Percentiles rank a stretch among this genome's conserved stretches.
These are phyloP conservation scores for Chaetomiaceae sp. DNA, from an alignment of 2,329 filamentous ascomycete species.

Conservation along the genomic window DNA sequence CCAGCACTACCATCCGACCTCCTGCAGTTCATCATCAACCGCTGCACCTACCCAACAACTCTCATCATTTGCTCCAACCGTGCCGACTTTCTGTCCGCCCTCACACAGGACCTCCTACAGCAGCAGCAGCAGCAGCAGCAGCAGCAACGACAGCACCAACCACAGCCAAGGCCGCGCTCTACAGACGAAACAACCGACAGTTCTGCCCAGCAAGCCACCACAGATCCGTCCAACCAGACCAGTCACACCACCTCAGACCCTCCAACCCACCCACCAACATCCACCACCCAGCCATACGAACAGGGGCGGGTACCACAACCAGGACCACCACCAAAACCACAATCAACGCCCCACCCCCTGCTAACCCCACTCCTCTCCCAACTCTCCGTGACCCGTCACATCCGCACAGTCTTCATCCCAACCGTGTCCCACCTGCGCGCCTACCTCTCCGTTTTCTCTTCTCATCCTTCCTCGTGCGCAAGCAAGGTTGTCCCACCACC, in stretches of 20 bases:
- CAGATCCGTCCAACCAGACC: slow-evolving; percentile 1
- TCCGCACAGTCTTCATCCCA: slow-evolving; percentile 68
- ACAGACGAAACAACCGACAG: slow-evolving; percentile 4
- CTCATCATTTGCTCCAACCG: slow-evolving; percentile 67
- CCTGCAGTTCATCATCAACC: slow-evolving; percentile 58
- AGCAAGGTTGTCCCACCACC: slow-evolving; percentile 31
- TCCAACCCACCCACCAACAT: no score
- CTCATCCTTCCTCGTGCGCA: slow-evolving; percentile 30
- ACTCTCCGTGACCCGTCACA: slow-evolving; percentile 62
- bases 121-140: slow-evolving; percentile 20
- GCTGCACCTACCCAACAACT: slow-evolving; percentile 55
- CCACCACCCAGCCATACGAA: no score
- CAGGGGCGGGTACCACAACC: no score
- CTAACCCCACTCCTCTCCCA: slow-evolving; percentile 64
- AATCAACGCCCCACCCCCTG: slow-evolving; percentile 35
- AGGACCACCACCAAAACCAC: background rate
- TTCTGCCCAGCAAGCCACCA: slow-evolving; percentile 6
- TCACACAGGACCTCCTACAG: slow-evolving; percentile 48
- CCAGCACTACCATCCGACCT: slow-evolving; percentile 57
- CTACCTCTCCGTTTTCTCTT: slow-evolving; percentile 58
- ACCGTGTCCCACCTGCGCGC: slow-evolving; percentile 74
- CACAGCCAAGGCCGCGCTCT: background rate
- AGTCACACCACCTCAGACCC: slow-evolving; percentile 4
- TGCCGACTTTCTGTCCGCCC: slow-evolving; percentile 58
- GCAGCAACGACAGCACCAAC: background rate